These are phyloP conservation scores for Yamadazyma sp. DNA, from an alignment of 805 yeast species.

Conservation along the genomic window DNA sequence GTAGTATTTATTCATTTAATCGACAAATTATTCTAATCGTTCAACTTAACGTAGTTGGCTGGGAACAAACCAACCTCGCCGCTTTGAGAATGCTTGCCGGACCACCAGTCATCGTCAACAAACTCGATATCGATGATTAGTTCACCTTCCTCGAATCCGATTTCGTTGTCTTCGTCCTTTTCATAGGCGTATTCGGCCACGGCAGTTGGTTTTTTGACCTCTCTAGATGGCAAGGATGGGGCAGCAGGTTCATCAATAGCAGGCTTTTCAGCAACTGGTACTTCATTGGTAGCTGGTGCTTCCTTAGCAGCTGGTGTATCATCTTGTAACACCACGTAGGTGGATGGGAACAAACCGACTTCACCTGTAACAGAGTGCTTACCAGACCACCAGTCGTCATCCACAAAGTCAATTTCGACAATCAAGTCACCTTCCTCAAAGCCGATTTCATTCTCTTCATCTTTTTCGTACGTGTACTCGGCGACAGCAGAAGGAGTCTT, in stretches of 20 bases:
- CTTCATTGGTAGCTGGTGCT: constrained; percentile 19
- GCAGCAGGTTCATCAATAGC: constrained; percentile 14
- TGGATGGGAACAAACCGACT: constrained; percentile 56
- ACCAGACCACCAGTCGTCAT: constrained; percentile 72
- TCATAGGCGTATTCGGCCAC: constrained; percentile 77
- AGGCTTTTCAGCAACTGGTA: neutral
- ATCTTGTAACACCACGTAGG: constrained; percentile 46
- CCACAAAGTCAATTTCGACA: constrained; percentile 64
- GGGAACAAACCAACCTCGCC: constrained; percentile 90
- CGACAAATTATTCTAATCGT: constrained; percentile 7
- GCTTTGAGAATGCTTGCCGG: constrained; percentile 63
- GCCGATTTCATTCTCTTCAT: constrained; percentile 73
- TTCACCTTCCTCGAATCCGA: constrained; percentile 83
- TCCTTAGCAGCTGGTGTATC: constrained; percentile 19
- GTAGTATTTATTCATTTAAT: constrained; percentile 5
- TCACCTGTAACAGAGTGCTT: constrained; percentile 43
- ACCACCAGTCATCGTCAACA: constrained; percentile 97
- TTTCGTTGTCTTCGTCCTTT: constrained; percentile 90
- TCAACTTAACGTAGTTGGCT: constrained; percentile 69
- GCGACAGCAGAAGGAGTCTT: constrained; percentile 59
- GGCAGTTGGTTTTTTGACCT: constrained; percentile 40
- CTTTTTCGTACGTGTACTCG: constrained; percentile 74
- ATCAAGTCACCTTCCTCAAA: constrained; percentile 67
- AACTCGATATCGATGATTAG: constrained; percentile 78
- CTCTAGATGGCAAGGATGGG: constrained; percentile 21